Percentiles rank a stretch among this genome's conserved stretches.
Conservation (phyloP, 2,329 filamentous ascomycete genomes). For the Tolypocladium album region DNA sequence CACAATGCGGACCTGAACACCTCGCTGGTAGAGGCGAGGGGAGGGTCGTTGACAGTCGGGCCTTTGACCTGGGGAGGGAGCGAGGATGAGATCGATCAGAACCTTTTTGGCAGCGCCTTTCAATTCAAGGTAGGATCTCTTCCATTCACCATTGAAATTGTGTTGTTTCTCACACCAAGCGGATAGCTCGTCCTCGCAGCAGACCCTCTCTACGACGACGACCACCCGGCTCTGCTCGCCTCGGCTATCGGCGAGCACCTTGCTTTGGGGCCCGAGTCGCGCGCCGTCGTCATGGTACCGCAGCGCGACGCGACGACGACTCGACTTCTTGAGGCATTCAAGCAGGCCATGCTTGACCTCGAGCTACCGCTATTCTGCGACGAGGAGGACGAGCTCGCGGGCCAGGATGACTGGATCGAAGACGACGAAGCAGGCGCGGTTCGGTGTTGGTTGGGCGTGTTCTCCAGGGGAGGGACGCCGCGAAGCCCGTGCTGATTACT, state of each 20-base stretch:
- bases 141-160: no score
- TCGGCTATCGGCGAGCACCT: conserved; percentile 61
- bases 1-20: conserved; percentile 61
- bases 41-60: conserved; percentile 49
- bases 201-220: conserved; percentile 77
- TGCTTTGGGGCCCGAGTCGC: conserved; percentile 39
- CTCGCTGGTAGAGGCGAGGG: conserved; percentile 38
- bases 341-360: conserved; percentile 44
- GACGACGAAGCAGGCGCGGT: conserved; percentile 38
- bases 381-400: conserved; percentile 51
- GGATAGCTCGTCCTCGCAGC: conserved; percentile 67
- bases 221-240: conserved; percentile 67
- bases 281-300: conserved; percentile 72
- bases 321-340: conserved; percentile 52
- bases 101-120: conserved; percentile 30
- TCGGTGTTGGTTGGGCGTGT: conserved; percentile 61
- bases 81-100: conserved; percentile 30
- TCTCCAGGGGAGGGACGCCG: conserved; percentile 23
- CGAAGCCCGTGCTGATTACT: conserved; percentile 1
- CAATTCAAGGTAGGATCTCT: conserved; percentile 36
- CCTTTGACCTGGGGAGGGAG: conserved; percentile 64
- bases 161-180: not conserved
- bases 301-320: conserved; percentile 59
- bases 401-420: conserved; percentile 63
- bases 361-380: conserved; percentile 37